Conservation (phyloP, 345 rosid genomes). For the Boechera stricta region DNA sequence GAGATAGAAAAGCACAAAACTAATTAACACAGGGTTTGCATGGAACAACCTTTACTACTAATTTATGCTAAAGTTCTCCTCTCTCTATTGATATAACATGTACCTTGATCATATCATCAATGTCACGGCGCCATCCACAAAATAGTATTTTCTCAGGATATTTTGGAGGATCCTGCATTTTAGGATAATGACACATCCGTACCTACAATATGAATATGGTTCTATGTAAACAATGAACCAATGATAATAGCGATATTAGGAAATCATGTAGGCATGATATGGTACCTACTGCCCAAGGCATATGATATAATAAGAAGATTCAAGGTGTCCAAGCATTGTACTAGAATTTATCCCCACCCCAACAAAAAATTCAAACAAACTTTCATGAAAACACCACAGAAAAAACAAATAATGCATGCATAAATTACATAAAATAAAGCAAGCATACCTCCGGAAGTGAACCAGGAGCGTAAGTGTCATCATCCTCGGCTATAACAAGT, state of each 20-base stretch:
- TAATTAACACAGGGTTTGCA: background rate
- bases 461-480: conserved; percentile 89
- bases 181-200: conserved; percentile 58
- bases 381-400: background rate
- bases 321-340: background rate
- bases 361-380: background rate
- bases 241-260: background rate
- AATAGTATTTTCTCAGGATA: conserved; percentile 89
- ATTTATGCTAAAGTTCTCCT: background rate
- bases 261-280: background rate
- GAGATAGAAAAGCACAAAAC: conserved; percentile 6
- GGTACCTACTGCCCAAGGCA: background rate
- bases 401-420: background rate
- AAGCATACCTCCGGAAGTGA: conserved; percentile 74
- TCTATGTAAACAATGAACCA: conserved; percentile 22
- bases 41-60: background rate
- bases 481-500: conserved; percentile 97
- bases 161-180: conserved; percentile 75
- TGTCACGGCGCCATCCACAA: conserved; percentile 98
- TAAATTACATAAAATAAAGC: conserved; percentile 28
- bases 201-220: conserved; percentile 52
- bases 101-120: conserved; percentile 96
- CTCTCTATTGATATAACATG: background rate
- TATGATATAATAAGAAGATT: background rate
- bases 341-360: background rate